Percentiles rank a stretch among this genome's conserved stretches.
Evolutionary conservation across 208 protist genomes (phyloP).

Genomic region (Porcisia deanei): DNA sequence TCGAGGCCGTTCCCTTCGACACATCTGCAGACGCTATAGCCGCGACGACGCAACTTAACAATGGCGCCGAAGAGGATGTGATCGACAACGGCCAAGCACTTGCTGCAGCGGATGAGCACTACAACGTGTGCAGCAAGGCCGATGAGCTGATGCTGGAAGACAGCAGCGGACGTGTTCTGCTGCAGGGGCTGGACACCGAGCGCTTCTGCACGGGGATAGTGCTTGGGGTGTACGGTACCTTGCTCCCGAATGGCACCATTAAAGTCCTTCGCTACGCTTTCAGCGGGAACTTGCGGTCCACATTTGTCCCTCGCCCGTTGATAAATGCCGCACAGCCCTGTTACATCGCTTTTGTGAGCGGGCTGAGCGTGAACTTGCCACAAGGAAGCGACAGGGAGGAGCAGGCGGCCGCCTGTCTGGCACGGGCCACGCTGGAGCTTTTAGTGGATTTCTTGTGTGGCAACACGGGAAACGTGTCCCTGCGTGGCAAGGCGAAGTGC

Average conservation of each 20-base stretch:
- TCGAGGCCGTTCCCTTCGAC: constrained; percentile 11
- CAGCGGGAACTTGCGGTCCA: constrained; percentile 31
- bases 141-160: constrained; percentile 88
- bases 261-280: constrained; percentile 67
- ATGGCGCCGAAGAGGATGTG: constrained; percentile 19
- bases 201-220: constrained; percentile 83
- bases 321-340: constrained; percentile 36
- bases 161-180: constrained; percentile 71
- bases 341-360: constrained; percentile 86
- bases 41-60: not conserved
- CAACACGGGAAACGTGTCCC: constrained; percentile 46
- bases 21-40: constrained; percentile 10
- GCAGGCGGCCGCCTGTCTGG: constrained; percentile 26
- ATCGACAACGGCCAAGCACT: constrained; percentile 17
- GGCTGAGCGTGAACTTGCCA: constrained; percentile 47
- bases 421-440: constrained; percentile 59
- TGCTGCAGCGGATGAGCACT: constrained; percentile 39
- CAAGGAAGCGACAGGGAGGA: constrained; percentile 22
- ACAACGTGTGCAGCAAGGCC: constrained; percentile 46
- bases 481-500: constrained; percentile 44
- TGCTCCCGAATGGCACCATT: constrained; percentile 65
- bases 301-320: constrained; percentile 56
- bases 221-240: constrained; percentile 68
- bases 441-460: constrained; percentile 84
- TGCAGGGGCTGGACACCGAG: constrained; percentile 52